phyloP scores from a whole-genome alignment of 2,329 filamentous ascomycete genomes.

The Pyrenochaeta sp. region DNA sequence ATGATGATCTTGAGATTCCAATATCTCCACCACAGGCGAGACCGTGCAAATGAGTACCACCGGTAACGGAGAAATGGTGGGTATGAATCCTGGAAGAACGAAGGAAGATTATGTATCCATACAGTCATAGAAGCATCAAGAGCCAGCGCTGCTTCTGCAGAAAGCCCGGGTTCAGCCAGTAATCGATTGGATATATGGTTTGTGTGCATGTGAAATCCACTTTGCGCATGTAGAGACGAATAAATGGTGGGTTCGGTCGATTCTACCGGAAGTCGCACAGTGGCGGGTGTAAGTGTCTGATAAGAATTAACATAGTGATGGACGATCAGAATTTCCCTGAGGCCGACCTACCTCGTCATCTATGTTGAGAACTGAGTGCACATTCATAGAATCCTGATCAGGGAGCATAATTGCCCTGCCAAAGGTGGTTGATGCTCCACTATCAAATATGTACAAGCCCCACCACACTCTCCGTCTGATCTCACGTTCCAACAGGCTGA shows the following conservation, averaged over 20 bases:
- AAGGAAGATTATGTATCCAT: slow-evolving; percentile 26
- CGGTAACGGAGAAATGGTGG: slow-evolving; percentile 14
- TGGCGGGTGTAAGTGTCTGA: slow-evolving; percentile 34
- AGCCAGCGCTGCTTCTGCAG: slow-evolving; percentile 33
- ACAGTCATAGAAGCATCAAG: slow-evolving; percentile 25
- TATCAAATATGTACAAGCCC: slow-evolving; percentile 37
- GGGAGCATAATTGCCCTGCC: slow-evolving; percentile 35
- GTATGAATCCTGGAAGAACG: slow-evolving; percentile 24
- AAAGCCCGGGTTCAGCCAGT: slow-evolving; percentile 32
- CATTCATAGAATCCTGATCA: slow-evolving; percentile 35
- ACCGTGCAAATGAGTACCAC: slow-evolving; percentile 32
- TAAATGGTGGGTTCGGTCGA: slow-evolving; percentile 27
- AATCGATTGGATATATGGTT: slow-evolving; percentile 35
- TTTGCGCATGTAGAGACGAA: slow-evolving; percentile 29
- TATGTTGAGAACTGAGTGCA: slow-evolving; percentile 32
- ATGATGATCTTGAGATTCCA: slow-evolving; percentile 39
- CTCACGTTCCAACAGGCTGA: slow-evolving; percentile 35
- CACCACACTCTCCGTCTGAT: slow-evolving; percentile 34
- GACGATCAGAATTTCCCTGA: neutral
- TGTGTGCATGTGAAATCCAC: slow-evolving; percentile 32
- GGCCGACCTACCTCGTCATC: slow-evolving; percentile 23
- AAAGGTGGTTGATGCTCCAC: slow-evolving; percentile 36
- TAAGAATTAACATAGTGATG: neutral
- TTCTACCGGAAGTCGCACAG: slow-evolving; percentile 23
- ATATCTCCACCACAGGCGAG: slow-evolving; percentile 35